Evolutionary conservation across 176 grass and related monocot species (phyloP).

Genomic region (Juncus effusus): DNA sequence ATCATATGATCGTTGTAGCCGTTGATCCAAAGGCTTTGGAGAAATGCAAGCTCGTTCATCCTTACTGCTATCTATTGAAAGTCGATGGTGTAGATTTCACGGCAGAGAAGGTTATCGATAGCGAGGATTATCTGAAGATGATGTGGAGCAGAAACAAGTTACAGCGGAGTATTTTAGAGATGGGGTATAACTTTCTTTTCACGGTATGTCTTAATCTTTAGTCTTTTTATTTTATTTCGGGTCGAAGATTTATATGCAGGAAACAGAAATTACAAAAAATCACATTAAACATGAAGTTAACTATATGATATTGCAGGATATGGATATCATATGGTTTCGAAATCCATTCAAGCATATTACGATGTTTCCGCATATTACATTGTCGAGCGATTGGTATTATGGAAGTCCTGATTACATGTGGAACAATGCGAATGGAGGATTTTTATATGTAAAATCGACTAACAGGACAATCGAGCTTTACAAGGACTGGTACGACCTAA

Average conservation of each 20-base stretch:
- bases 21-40: constrained; percentile 45
- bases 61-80: constrained; percentile 52
- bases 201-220: constrained; percentile 23
- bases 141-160: constrained; percentile 69
- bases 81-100: constrained; percentile 47
- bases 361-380: constrained; percentile 31
- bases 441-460: constrained; percentile 48
- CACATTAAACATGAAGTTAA: not conserved
- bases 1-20: constrained; percentile 57
- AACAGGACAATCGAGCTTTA: constrained; percentile 43
- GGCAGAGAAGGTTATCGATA: constrained; percentile 58
- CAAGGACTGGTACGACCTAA: constrained; percentile 46
- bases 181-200: constrained; percentile 81
- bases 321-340: constrained; percentile 82
- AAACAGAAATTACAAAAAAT: not conserved
- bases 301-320: constrained; percentile 38
- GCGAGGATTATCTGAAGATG: constrained; percentile 72
- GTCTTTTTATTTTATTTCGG: not conserved
- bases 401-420: constrained; percentile 26
- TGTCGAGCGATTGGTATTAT: constrained; percentile 58
- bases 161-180: constrained; percentile 52
- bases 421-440: constrained; percentile 65
- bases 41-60: constrained; percentile 49
- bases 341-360: constrained; percentile 45
- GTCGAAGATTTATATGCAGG: too few species aligned